A percentile compares a stretch with the other conserved stretches of the same genome.
These are phyloP conservation scores for Pulveroboletus frians DNA, from an alignment of 768 basidiomycete species.

Conservation along the genomic window DNA sequence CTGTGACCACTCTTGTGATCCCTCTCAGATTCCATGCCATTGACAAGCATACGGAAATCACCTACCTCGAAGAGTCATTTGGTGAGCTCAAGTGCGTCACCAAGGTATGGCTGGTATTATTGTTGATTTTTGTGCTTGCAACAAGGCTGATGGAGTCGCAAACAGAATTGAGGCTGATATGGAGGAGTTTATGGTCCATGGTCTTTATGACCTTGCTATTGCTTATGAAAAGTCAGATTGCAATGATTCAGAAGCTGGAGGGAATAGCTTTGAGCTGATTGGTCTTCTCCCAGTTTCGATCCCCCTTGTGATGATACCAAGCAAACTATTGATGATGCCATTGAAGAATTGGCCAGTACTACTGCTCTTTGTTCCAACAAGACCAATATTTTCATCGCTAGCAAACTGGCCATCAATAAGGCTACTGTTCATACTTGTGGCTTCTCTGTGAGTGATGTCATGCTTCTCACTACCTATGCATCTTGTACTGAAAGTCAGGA, in stretches of 20 bases:
- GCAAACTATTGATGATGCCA: conserved; percentile 96
- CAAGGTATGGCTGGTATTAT: conserved; percentile 99
- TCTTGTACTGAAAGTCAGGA: conserved; percentile 99
- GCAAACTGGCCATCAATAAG: conserved; percentile 97
- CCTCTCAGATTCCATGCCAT: conserved; percentile 89
- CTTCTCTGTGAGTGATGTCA: conserved; percentile 85
- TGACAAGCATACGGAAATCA: conserved; percentile 98
- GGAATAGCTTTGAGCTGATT: conserved; percentile 95
- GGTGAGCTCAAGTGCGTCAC: conserved; percentile 98
- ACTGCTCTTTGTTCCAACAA: conserved; percentile 99
- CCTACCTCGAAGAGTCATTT: conserved; percentile 87
- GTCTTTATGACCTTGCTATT: conserved; percentile 93
- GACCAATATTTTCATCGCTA: conserved; percentile 96
- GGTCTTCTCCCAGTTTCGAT: conserved; percentile 97
- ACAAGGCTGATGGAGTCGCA: conserved; percentile 93
- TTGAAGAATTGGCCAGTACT: conserved; percentile 94
- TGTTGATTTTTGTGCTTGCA: conserved; percentile 93
- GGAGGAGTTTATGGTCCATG: conserved; percentile 91
- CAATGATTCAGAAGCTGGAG: conserved; percentile 76
- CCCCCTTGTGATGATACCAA: conserved; percentile 98
- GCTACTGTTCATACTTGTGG: conserved; percentile 89
- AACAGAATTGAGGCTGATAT: conserved; percentile 90
- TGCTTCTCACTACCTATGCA: conserved; percentile 91
- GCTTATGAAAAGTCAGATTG: conserved; percentile 90
- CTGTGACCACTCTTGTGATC: conserved; percentile 73